These are phyloP conservation scores for Kuraishia capsulata DNA, from an alignment of 805 yeast genomes.

Conservation along the genomic window DNA sequence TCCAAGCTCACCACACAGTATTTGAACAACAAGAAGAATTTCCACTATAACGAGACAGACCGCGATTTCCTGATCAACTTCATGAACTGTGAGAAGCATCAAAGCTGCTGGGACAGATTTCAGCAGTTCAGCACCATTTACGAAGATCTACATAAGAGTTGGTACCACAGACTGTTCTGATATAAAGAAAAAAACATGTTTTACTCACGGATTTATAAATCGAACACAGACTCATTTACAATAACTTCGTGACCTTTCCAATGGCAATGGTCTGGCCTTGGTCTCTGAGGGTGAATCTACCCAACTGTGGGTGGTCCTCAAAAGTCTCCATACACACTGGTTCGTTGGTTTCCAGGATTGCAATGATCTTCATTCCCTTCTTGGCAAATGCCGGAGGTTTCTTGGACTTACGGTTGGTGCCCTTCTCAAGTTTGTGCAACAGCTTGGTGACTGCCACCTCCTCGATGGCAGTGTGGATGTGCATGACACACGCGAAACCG, in stretches of 20 bases:
- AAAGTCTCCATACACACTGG: constrained; percentile 94
- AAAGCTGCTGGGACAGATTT: constrained; percentile 32
- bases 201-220: too few relatives aligned
- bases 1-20: constrained; percentile 9
- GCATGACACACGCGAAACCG: constrained; percentile 98
- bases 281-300: constrained; percentile 97
- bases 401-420: constrained; percentile 93
- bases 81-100: constrained; percentile 27
- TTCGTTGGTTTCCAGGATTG: constrained; percentile 73
- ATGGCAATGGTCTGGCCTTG: constrained; percentile 98
- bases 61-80: constrained; percentile 29
- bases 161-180: constrained; percentile 16
- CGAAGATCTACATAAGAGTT: constrained; percentile 20
- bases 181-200: too few relatives aligned
- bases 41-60: constrained; percentile 25
- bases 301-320: constrained; percentile 89
- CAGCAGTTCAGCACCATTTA: constrained; percentile 23
- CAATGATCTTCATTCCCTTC: constrained; percentile 97
- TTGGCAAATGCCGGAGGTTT: constrained; percentile 98
- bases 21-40: constrained; percentile 13
- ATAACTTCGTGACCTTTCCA: constrained; percentile 90
- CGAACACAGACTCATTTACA: too few relatives aligned
- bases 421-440: constrained; percentile 90
- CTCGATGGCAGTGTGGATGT: constrained; percentile 95
- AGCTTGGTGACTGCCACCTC: constrained; percentile 79